phyloP scores from a whole-genome alignment of 1,139 yeast species.

The Protomyces gravidus region DNA sequence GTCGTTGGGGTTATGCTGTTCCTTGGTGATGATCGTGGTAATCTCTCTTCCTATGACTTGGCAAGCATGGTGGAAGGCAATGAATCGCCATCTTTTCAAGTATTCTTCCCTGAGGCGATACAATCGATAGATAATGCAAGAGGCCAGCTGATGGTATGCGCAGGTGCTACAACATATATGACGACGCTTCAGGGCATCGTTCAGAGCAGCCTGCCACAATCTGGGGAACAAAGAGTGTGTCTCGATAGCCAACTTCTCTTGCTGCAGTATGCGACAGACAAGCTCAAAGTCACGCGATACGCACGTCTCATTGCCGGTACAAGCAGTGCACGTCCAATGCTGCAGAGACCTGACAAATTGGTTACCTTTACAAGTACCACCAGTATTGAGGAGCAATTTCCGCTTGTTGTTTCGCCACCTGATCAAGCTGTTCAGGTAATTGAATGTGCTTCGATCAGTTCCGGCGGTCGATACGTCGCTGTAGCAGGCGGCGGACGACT shows the following conservation, averaged over 20 bases:
- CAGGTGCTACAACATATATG: neutral
- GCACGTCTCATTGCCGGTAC: neutral
- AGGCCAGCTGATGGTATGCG: neutral
- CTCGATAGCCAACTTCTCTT: neutral
- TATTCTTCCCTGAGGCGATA: neutral
- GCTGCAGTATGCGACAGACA: neutral
- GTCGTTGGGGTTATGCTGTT: neutral
- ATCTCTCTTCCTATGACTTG: neutral
- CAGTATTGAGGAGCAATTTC: neutral
- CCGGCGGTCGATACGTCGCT: constrained; percentile 46
- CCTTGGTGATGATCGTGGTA: neutral
- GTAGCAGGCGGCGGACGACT: constrained; percentile 46
- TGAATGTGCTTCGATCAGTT: constrained; percentile 41
- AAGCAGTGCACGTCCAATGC: neutral
- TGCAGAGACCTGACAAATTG: neutral
- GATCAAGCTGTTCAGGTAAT: constrained; percentile 32
- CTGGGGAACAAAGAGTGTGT: neutral
- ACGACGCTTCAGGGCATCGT: neutral
- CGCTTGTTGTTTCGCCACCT: constrained; percentile 35
- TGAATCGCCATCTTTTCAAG: too few relatives aligned
- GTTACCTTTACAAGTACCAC: neutral
- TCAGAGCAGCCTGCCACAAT: neutral
- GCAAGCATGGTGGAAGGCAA: neutral
- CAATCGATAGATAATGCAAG: neutral
- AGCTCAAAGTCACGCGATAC: neutral